Base-by-base conservation (phyloP, 495 filamentous ascomycete genomes). In the Bacidia gigantensis region DNA sequence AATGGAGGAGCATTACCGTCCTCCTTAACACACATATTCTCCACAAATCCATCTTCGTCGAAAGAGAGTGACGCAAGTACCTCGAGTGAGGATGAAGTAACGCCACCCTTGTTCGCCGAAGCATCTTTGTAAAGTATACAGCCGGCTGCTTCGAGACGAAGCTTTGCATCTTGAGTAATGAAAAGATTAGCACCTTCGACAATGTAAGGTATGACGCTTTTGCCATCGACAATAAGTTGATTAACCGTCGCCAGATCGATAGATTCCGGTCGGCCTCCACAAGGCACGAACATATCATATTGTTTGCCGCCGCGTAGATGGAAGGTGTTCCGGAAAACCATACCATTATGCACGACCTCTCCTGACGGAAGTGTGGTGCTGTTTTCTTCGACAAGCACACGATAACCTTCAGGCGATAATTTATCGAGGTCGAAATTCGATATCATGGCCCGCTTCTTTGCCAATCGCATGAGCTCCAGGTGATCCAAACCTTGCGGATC, bases 181-280 rank as follows among this genome's bases (percentile, higher is more conserved):
- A 98, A 98, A 39, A 98, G 74, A 64, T 98, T 98, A 62, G 92
- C 92, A 20, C 92, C 92, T 67, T 98, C 92, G 44, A 98, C 92
- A 25, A 98, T 89, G 71, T 92, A 97, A 3, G 89, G 89, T 52
- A 98, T 83, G 3, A 75, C 77, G 14, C 75, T 74, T 71, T 92
- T 94, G 67, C 86, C 85, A 53, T 92, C 79, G 43, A 70, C 61
- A 65, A 98, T 95, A 51, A 98, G 78, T 65, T 84, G 84, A 64
- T 74, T 79, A 26, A 87, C 90, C 11, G 82, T 86, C 43, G 82
- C 80, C 55, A 98, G 77, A 62, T 98, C 93, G 61, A 98, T 94
- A 1, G 90, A 94, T 71, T 98, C 93, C 3, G 92, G 92, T 11
- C 92, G 86, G 51, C 92, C 92, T 69, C 92, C 92, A 63, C 92